Evolutionary conservation across 2,329 filamentous ascomycete genomes (phyloP).

Genomic region (Penicillium capsulatum): DNA sequence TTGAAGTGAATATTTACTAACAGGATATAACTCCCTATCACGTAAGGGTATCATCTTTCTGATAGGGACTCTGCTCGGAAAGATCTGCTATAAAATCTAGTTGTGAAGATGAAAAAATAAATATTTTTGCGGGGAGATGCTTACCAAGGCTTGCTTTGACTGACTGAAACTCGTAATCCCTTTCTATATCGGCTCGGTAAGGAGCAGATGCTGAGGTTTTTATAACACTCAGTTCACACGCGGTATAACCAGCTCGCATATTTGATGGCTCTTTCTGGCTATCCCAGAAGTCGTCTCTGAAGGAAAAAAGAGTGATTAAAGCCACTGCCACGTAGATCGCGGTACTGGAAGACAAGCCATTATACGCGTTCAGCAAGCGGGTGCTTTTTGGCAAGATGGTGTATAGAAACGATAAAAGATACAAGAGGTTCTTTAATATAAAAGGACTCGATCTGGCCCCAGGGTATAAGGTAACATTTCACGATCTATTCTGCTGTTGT

Average conservation of each 20-base stretch:
- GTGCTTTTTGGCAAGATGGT: background rate
- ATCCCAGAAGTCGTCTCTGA: background rate
- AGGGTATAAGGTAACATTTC: background rate
- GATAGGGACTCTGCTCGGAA: background rate
- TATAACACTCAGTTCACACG: background rate
- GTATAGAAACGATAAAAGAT: background rate
- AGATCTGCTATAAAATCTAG: background rate
- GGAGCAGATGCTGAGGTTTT: background rate
- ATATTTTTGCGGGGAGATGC: background rate
- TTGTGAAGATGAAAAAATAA: background rate
- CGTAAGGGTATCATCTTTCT: background rate
- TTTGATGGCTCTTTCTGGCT: background rate
- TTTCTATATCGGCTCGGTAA: background rate
- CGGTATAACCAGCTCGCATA: background rate
- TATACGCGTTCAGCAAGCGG: background rate
- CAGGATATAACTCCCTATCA: background rate
- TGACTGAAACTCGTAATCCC: background rate
- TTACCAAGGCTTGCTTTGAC: constrained; percentile 1
- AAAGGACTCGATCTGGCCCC: background rate
- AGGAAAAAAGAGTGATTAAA: background rate
- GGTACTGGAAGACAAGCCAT: background rate
- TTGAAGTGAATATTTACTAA: background rate
- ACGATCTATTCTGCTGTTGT: background rate
- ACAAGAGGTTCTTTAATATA: background rate
- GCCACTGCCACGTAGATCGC: background rate